A percentile compares a stretch with the other conserved stretches of the same genome.
Evolutionary conservation across 345 rosid species (phyloP).

Genomic region (Hypericum perforatum): DNA sequence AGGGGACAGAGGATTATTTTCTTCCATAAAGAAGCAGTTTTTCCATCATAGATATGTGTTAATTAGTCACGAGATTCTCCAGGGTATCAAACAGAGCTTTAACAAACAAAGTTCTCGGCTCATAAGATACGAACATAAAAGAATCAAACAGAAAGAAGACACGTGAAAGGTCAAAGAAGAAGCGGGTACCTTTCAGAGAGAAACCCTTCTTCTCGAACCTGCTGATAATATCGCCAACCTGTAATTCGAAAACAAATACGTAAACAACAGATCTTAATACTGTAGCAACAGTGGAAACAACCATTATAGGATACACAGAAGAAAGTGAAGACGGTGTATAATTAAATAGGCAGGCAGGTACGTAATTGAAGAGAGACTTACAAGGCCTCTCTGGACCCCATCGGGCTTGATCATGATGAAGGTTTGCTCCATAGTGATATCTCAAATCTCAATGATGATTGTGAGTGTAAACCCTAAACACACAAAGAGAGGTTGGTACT

Average conservation of each 20-base stretch:
- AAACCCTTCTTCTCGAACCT: conserved; percentile 97
- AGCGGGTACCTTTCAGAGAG: conserved; percentile 57
- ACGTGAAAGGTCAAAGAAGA: not conserved
- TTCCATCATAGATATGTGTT: too few species aligned
- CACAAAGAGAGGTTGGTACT: too few species aligned
- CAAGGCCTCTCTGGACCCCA: conserved; percentile 92
- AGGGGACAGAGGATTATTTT: too few species aligned
- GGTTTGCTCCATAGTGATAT: conserved; percentile 92
- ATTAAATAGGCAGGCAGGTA: too few species aligned
- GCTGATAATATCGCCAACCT: conserved; percentile 87
- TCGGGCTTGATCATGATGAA: conserved; percentile 99
- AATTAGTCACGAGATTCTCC: too few species aligned
- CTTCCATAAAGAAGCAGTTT: too few species aligned
- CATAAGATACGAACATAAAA: not conserved
- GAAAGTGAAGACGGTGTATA: not conserved
- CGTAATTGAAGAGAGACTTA: conserved; percentile 17
- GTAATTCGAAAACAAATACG: not conserved
- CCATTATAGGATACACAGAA: not conserved
- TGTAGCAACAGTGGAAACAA: too few species aligned
- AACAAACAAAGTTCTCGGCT: not conserved
- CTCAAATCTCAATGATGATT: too few species aligned
- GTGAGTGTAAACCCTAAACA: too few species aligned
- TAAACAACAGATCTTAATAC: too few species aligned
- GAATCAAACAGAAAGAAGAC: too few species aligned
- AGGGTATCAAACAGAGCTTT: not conserved